phyloP scores from a whole-genome alignment of 306 rosid genomes.

The Cucumis melo region DNA sequence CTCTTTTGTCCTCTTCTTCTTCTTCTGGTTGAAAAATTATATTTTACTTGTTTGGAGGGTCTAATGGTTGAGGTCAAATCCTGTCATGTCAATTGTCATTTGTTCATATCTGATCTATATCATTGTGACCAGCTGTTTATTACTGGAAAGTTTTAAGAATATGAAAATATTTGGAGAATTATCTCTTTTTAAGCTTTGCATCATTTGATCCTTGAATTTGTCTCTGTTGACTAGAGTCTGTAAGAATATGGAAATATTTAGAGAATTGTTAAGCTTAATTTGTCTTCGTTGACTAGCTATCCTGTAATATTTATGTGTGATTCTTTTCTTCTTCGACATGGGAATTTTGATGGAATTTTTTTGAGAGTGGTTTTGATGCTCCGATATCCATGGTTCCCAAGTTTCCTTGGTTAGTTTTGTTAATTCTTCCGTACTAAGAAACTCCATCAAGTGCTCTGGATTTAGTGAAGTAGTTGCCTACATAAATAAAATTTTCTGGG shows the following conservation, averaged over 20 bases:
- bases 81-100: not conserved
- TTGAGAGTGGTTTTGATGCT: not conserved
- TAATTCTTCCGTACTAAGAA: not conserved
- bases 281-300: not conserved
- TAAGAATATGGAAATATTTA: not conserved
- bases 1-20: not conserved
- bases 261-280: not conserved
- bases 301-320: not conserved
- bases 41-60: not conserved
- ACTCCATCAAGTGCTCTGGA: not conserved
- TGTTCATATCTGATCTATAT: not conserved
- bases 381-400: not conserved
- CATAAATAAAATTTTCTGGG: not conserved
- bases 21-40: not conserved
- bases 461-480: not conserved
- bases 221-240: too few species aligned
- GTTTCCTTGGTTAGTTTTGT: not conserved
- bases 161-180: not conserved
- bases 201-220: not conserved
- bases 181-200: not conserved
- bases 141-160: not conserved
- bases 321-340: not conserved
- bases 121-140: not conserved
- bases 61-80: not conserved
- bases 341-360: not conserved